Conservation (phyloP, 129 eudicot genomes). For the Smallanthus sonchifolius region DNA sequence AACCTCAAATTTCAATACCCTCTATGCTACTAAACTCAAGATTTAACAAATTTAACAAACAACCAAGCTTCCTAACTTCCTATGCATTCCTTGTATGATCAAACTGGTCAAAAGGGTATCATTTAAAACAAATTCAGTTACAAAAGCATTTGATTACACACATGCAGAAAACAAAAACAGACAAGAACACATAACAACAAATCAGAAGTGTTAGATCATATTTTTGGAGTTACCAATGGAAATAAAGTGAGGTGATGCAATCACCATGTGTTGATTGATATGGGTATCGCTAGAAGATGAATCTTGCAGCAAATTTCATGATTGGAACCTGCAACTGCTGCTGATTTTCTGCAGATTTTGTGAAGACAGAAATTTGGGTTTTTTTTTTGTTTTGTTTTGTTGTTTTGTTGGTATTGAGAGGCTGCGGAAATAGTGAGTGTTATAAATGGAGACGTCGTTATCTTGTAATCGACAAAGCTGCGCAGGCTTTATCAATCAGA, state of each 20-base stretch:
- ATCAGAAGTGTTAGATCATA: not conserved
- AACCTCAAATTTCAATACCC: not conserved
- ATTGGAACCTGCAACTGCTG: constrained; percentile 17
- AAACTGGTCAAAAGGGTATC: constrained; percentile 15
- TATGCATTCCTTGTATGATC: not conserved
- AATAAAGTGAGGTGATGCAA: constrained; percentile 34
- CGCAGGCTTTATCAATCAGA: constrained; percentile 3
- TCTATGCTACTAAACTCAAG: constrained; percentile 9
- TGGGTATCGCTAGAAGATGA: constrained; percentile 19
- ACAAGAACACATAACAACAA: not conserved
- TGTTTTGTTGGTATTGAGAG: constrained; percentile 20
- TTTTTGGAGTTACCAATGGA: constrained; percentile 38
- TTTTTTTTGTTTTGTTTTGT: constrained; percentile 2
- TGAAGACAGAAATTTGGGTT: constrained; percentile 5
- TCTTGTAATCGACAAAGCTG: constrained; percentile 20
- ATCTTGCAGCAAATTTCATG: constrained; percentile 22
- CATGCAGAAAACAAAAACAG: not conserved
- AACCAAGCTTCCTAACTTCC: not conserved
- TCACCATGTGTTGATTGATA: constrained; percentile 31
- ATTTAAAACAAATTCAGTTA: not conserved
- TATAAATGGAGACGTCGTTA: constrained; percentile 2
- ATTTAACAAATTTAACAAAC: not conserved
- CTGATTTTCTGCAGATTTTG: constrained; percentile 18
- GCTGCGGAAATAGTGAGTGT: not conserved
- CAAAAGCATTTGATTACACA: not conserved